phyloP scores from a whole-genome alignment of 768 basidiomycete genomes.

The Pisolithus marmoratus region DNA sequence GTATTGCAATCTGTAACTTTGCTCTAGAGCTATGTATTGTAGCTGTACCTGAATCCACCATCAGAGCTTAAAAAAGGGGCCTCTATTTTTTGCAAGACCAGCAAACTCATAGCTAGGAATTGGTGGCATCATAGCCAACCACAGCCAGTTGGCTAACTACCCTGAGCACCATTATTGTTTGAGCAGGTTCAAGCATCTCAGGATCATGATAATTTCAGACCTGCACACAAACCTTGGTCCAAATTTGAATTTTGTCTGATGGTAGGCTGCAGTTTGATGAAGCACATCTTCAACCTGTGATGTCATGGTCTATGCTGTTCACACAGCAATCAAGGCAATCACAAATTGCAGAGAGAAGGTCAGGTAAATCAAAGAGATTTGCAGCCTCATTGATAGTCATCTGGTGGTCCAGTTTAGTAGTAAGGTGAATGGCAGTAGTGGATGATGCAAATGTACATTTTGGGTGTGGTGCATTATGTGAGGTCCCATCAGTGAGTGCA shows the following conservation, averaged over 20 bases:
- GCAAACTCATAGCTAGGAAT: too few relatives aligned
- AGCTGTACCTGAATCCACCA: too few relatives aligned
- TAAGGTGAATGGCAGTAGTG: constrained; percentile 3
- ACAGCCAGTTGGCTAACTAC: too few relatives aligned
- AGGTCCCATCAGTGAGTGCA: not conserved
- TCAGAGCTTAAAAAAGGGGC: too few relatives aligned
- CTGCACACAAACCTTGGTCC: not conserved
- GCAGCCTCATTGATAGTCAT: constrained; percentile 1
- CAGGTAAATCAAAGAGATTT: not conserved
- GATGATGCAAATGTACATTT: not conserved
- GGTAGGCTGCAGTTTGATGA: not conserved
- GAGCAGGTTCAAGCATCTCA: too few relatives aligned
- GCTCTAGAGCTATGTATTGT: too few relatives aligned
- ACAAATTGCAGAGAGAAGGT: not conserved
- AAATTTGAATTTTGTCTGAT: not conserved
- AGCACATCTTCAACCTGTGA: too few relatives aligned
- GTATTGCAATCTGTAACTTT: too few relatives aligned
- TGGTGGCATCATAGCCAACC: too few relatives aligned
- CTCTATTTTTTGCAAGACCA: too few relatives aligned
- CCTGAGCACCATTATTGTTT: too few relatives aligned
- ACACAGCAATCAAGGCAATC: not conserved
- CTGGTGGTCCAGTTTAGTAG: not conserved
- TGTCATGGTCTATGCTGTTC: not conserved
- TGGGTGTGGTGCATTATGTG: not conserved
- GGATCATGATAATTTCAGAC: too few relatives aligned